Evolutionary conservation across 805 yeast genomes (phyloP).

Genomic region (Yamadazyma insecticola): DNA sequence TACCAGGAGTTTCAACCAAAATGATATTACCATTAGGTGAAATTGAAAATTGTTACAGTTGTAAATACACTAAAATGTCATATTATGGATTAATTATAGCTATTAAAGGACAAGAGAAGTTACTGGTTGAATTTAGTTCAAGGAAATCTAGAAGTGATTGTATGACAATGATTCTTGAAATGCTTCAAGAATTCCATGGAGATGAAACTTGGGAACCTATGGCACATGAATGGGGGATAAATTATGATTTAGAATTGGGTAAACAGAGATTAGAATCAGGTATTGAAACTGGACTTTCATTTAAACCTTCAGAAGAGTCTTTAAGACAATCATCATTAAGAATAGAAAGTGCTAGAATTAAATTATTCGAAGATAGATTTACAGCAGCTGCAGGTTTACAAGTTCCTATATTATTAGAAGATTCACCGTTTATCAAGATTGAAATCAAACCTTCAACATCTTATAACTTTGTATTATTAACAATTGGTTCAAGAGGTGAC

Average conservation of each 20-base stretch:
- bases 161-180: constrained; percentile 47
- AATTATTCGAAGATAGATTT: constrained; percentile 64
- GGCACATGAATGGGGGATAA: constrained; percentile 22
- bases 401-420: constrained; percentile 66
- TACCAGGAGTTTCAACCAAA: constrained; percentile 72
- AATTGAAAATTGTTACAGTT: constrained; percentile 63
- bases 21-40: constrained; percentile 80
- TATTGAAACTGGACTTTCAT: neutral
- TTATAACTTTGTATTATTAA: constrained; percentile 62
- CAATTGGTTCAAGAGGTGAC: constrained; percentile 95
- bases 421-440: constrained; percentile 51
- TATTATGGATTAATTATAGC: constrained; percentile 69
- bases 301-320: constrained; percentile 7
- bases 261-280: constrained; percentile 9
- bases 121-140: constrained; percentile 72
- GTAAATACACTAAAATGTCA: constrained; percentile 62
- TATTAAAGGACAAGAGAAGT: constrained; percentile 70
- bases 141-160: constrained; percentile 68
- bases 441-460: constrained; percentile 50
- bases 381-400: constrained; percentile 56
- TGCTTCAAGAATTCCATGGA: constrained; percentile 38
- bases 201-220: constrained; percentile 18
- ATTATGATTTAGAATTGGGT: constrained; percentile 14
- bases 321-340: constrained; percentile 15
- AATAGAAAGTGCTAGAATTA: constrained; percentile 55